Percentiles rank a stretch among this genome's conserved stretches.
Evolutionary conservation across 2,329 filamentous ascomycete species (phyloP).

Genomic region (Curvularia lunata): DNA sequence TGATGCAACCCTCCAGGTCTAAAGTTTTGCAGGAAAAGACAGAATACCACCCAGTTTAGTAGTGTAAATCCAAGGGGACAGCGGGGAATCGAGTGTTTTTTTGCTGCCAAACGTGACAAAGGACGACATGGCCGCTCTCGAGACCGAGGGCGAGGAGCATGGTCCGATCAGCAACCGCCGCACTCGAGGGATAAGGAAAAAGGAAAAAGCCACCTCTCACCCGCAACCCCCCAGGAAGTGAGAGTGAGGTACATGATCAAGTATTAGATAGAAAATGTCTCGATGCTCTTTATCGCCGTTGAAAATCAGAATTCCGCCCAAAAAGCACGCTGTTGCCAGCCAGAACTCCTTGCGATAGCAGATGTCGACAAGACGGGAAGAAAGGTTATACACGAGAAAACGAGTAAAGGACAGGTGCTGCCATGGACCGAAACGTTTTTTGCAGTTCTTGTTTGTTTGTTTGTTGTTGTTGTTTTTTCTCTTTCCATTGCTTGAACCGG

Average conservation of each 20-base stretch:
- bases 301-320: slow-evolving; percentile 31
- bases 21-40: slow-evolving; percentile 32
- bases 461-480: slow-evolving; percentile 5
- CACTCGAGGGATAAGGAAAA: slow-evolving; percentile 3
- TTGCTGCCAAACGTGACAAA: slow-evolving; percentile 22
- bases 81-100: slow-evolving; percentile 25
- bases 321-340: slow-evolving; percentile 29
- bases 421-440: slow-evolving; percentile 3
- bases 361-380: slow-evolving; percentile 21
- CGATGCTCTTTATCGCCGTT: slow-evolving; percentile 30
- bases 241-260: slow-evolving; percentile 11
- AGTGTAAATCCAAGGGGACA: slow-evolving; percentile 20
- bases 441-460: neutral
- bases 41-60: slow-evolving; percentile 34
- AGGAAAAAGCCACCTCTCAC: neutral
- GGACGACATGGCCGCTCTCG: slow-evolving; percentile 5
- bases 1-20: slow-evolving; percentile 36
- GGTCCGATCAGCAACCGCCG: slow-evolving; percentile 2
- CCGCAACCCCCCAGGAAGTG: slow-evolving; percentile 3
- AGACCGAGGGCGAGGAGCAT: neutral
- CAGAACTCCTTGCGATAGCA: slow-evolving; percentile 24
- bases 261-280: slow-evolving; percentile 21
- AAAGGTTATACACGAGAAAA: slow-evolving; percentile 34
- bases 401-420: slow-evolving; percentile 16
- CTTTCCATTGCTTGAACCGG: slow-evolving; percentile 15